These are phyloP conservation scores for Chrysanthemum seticuspe DNA, from an alignment of 129 eudicot genomes.

Conservation along the genomic window DNA sequence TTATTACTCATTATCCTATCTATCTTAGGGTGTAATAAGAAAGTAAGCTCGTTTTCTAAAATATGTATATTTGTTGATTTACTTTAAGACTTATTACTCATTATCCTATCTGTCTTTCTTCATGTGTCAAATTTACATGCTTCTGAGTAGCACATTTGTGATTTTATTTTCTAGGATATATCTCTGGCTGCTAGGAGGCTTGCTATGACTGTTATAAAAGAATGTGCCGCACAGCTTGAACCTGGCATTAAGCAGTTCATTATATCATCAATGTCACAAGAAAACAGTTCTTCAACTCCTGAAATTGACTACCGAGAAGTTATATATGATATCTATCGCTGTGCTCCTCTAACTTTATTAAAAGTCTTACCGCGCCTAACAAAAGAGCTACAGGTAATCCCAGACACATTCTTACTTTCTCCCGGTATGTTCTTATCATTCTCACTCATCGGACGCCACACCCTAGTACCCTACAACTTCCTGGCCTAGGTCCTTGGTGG, in stretches of 20 bases:
- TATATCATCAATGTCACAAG: constrained; percentile 80
- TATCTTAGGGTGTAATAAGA: constrained; percentile 69
- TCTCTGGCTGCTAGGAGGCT: constrained; percentile 75
- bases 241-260: constrained; percentile 79
- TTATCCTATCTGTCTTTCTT: too few species aligned
- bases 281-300: constrained; percentile 39
- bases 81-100: too few species aligned
- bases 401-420: too few species aligned
- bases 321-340: constrained; percentile 67
- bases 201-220: constrained; percentile 78
- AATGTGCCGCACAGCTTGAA: constrained; percentile 80
- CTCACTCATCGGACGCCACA: too few species aligned
- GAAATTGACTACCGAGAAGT: constrained; percentile 75
- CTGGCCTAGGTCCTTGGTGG: too few species aligned
- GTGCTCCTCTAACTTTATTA: constrained; percentile 63
- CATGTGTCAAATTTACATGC: too few species aligned
- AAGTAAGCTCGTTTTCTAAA: constrained; percentile 35
- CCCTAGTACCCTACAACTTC: too few species aligned
- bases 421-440: too few species aligned
- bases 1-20: constrained; percentile 65
- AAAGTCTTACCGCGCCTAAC: too few species aligned
- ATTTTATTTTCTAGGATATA: constrained; percentile 41
- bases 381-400: too few species aligned
- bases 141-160: too few species aligned
- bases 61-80: too few species aligned